A percentile compares a stretch with the other conserved stretches of the same genome.
Evolutionary conservation across 2,329 filamentous ascomycete species (phyloP).

Genomic region (Verticillium longisporum): DNA sequence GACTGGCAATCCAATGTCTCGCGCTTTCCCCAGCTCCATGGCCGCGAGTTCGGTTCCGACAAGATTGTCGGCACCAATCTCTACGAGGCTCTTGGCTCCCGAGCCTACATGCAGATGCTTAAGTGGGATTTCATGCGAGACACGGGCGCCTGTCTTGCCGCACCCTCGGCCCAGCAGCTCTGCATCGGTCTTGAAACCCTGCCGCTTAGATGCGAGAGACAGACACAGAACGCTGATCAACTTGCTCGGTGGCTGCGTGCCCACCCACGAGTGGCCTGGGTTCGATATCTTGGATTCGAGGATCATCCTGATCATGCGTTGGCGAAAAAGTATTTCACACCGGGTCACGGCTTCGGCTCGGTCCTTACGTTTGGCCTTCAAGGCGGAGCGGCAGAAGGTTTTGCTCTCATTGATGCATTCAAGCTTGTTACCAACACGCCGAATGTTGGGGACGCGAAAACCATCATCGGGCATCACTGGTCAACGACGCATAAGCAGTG

Average conservation of each 20-base stretch:
- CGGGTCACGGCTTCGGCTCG: slow-evolving; percentile 70
- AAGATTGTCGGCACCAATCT: slow-evolving; percentile 95
- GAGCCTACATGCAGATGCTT: slow-evolving; percentile 79
- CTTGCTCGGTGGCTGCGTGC: slow-evolving; percentile 78
- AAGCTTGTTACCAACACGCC: slow-evolving; percentile 96
- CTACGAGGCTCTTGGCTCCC: slow-evolving; percentile 71
- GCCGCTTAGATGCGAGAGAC: slow-evolving; percentile 76
- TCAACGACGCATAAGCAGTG: slow-evolving; percentile 93
- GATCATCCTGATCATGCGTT: slow-evolving; percentile 72
- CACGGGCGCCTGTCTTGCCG: slow-evolving; percentile 74
- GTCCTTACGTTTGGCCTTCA: slow-evolving; percentile 92
- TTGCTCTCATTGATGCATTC: slow-evolving; percentile 85
- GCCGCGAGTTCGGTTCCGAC: slow-evolving; percentile 85
- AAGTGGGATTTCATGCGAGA: slow-evolving; percentile 66
- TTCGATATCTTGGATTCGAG: slow-evolving; percentile 84
- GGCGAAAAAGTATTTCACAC: slow-evolving; percentile 77
- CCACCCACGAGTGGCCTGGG: slow-evolving; percentile 82
- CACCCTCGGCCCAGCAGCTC: slow-evolving; percentile 89
- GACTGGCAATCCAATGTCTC: slow-evolving; percentile 81
- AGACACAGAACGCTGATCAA: slow-evolving; percentile 74
- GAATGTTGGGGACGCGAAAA: slow-evolving; percentile 95
- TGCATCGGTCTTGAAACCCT: slow-evolving; percentile 86
- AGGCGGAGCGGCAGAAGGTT: slow-evolving; percentile 73
- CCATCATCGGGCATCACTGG: slow-evolving; percentile 59
- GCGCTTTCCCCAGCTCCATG: slow-evolving; percentile 88